These are phyloP conservation scores for Aspergillus olivimuriae DNA, from an alignment of 495 filamentous ascomycete species.

Conservation along the genomic window DNA sequence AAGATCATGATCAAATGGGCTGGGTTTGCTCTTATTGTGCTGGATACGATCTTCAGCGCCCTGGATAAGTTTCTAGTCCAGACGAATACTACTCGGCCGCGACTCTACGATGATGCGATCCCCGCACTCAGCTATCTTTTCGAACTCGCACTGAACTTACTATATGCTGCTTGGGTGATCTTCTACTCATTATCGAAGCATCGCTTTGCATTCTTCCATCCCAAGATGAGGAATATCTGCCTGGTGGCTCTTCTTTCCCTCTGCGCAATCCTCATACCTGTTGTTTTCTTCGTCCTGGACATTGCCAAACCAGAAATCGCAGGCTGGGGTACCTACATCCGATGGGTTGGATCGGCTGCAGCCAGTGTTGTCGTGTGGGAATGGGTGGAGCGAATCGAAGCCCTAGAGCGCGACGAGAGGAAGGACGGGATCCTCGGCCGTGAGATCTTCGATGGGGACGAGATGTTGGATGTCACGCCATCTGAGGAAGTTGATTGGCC, in stretches of 20 bases:
- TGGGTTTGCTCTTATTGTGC: conserved; percentile 82
- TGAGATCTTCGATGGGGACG: conserved; percentile 94
- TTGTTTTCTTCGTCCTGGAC: conserved; percentile 94
- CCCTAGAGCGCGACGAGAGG: conserved; percentile 88
- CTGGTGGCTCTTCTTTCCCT: conserved; percentile 77
- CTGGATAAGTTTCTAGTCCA: conserved; percentile 77
- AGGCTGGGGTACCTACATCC: conserved; percentile 94
- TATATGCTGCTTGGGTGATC: conserved; percentile 94
- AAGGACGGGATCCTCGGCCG: conserved; percentile 92
- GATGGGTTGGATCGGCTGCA: conserved; percentile 94
- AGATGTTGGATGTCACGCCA: conserved; percentile 78
- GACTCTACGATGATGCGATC: conserved; percentile 77
- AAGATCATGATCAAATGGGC: conserved; percentile 99
- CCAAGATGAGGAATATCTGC: conserved; percentile 86
- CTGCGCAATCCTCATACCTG: conserved; percentile 74
- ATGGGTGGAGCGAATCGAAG: conserved; percentile 99
- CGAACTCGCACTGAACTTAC: conserved; percentile 75
- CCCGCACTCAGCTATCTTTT: conserved; percentile 93
- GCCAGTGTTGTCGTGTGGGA: conserved; percentile 98
- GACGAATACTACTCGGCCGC: conserved; percentile 53
- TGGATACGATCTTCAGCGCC: conserved; percentile 83
- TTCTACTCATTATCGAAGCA: conserved; percentile 93
- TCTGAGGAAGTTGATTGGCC: conserved; percentile 53
- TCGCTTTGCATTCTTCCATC: conserved; percentile 87
- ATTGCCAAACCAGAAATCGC: conserved; percentile 81